Evolutionary conservation across 768 basidiomycete genomes (phyloP).

Genomic region (Kwoniella bestiolae): DNA sequence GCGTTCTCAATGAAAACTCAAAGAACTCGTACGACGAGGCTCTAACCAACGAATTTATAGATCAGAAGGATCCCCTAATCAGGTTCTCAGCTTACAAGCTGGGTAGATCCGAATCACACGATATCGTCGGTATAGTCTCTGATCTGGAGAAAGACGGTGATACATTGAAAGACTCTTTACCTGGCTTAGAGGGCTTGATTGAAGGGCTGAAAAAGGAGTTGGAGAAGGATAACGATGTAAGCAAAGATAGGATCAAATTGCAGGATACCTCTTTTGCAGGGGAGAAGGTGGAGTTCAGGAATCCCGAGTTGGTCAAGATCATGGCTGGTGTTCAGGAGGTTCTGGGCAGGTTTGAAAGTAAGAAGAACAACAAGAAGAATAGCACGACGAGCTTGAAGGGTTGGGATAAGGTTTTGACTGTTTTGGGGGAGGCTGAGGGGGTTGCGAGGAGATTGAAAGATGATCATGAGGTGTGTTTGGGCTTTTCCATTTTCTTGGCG

Average conservation of each 20-base stretch:
- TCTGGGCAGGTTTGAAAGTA: constrained; percentile 63
- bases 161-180: constrained; percentile 63
- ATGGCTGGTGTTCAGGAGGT: constrained; percentile 81
- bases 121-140: constrained; percentile 53
- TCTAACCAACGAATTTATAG: constrained; percentile 77
- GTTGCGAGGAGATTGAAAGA: constrained; percentile 79
- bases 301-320: constrained; percentile 87
- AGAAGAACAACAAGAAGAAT: constrained; percentile 52
- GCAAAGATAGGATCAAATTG: constrained; percentile 65
- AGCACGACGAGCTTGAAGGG: constrained; percentile 67
- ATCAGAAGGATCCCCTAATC: constrained; percentile 88
- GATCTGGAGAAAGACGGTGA: constrained; percentile 45
- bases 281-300: constrained; percentile 79
- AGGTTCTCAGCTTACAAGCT: constrained; percentile 89
- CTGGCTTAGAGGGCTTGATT: constrained; percentile 65
- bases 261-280: constrained; percentile 76
- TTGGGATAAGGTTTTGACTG: constrained; percentile 81
- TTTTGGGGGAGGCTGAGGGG: constrained; percentile 86
- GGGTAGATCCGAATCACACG: constrained; percentile 73
- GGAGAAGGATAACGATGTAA: constrained; percentile 59
- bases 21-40: constrained; percentile 79
- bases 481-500: too few relatives aligned
- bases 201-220: constrained; percentile 63
- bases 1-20: constrained; percentile 52
- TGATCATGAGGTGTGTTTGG: constrained; percentile 75